Base-by-base conservation (phyloP, 202 grass and related monocot species). In the Saccharum hybrid region DNA sequence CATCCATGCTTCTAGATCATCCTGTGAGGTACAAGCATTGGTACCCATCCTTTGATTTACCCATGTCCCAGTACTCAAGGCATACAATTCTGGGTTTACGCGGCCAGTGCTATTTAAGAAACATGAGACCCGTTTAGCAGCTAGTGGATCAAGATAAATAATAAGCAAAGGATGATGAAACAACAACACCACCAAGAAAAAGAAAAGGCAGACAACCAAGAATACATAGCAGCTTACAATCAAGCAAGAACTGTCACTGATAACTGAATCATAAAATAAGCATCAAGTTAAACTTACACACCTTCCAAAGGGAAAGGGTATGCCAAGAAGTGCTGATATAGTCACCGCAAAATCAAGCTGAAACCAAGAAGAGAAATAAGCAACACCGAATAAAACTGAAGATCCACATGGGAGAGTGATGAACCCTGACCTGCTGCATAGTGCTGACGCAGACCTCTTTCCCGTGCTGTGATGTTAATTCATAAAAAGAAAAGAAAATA, bases 251-350 rank as follows among this genome's bases (percentile, higher is more conserved):
- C 46, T 41, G 18, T 71, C 33, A 79, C 39, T 78, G 15, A 68
- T 62, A 88, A 83, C 66, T 77, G 7, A 82, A 38, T 60, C 33
- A 66, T 64, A 34, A n/a, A 86, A 84, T 69, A 74, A 63, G 68
- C 28, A 76, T 48, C 4, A 71, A 82, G 78, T 46, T 72, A 63
- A 79, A 63, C 52, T 15, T 71, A 77, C 78, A n/a, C 54, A 98
- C 96, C 96, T 98, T 93, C 96, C 96, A 87, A 93, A 98, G 81
- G 96, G 96, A 93, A 90, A 95, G 66, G 96, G 96, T 90, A 98
- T 84, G 83, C 96, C 92, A 40, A 98, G 88, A 70, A 98, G 92
- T 83, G 96, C 92, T 78, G 92, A 89, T 84, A 98, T 84, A 80
- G 92, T 98, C 79, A 75, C 92, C 54, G 90, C 92, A 93, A 98